phyloP scores from a whole-genome alignment of 208 protist genomes.

The Polymyxa betae region DNA sequence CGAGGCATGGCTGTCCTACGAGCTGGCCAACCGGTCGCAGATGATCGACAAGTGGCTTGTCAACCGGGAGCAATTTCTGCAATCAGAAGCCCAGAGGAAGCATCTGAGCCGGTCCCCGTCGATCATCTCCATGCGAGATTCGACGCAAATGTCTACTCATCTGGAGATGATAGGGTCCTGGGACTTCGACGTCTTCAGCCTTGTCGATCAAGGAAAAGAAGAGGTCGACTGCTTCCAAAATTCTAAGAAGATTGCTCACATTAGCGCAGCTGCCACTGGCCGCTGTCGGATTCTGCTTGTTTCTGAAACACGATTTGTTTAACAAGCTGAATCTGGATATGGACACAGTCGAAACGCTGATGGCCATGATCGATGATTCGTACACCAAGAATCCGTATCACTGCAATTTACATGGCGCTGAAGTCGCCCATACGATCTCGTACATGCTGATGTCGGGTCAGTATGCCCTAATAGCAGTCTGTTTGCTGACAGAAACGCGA shows the following conservation, averaged over 20 bases:
- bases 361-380: neutral
- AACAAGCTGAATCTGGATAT: conserved; percentile 4
- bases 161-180: neutral
- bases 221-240: neutral
- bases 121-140: conserved; percentile 10
- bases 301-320: neutral
- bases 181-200: conserved; percentile 8
- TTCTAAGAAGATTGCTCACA: neutral
- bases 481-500: neutral
- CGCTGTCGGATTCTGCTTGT: neutral
- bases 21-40: neutral
- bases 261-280: neutral
- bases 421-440: neutral
- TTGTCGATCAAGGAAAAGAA: neutral
- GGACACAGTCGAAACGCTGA: neutral
- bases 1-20: conserved; percentile 3
- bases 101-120: neutral
- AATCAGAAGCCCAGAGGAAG: neutral
- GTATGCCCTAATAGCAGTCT: neutral
- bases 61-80: neutral
- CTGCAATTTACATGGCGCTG: neutral
- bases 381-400: conserved; percentile 3
- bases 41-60: neutral
- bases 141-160: neutral
- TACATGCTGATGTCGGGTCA: neutral